These are phyloP conservation scores for Penicillium soppii DNA, from an alignment of 495 filamentous ascomycete species.

Conservation along the genomic window DNA sequence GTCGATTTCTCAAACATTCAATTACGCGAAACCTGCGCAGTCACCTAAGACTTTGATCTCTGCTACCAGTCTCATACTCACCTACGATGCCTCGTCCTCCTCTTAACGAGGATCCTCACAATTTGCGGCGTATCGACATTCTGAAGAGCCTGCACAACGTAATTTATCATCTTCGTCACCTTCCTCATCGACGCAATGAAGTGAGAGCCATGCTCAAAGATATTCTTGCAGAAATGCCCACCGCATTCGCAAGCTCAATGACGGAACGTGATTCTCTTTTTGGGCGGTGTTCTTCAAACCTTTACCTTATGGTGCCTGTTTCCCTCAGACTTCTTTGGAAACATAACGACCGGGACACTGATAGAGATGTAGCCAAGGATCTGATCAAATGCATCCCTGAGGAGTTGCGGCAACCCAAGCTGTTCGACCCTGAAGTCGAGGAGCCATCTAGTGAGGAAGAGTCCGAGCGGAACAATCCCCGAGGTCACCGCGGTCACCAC, in stretches of 20 bases:
- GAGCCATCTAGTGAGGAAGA: too few species aligned
- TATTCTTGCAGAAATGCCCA: neutral
- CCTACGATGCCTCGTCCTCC: neutral
- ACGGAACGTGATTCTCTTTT: neutral
- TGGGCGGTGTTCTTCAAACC: neutral
- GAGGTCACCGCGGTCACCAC: too few species aligned
- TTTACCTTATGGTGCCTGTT: neutral
- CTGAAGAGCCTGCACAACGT: neutral
- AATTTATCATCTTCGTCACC: slow-evolving; percentile 1
- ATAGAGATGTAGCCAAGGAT: neutral
- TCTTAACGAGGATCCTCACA: neutral
- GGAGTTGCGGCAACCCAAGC: neutral
- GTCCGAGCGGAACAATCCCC: too few species aligned
- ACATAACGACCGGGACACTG: neutral
- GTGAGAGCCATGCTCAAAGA: neutral
- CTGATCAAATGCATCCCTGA: slow-evolving; percentile 1
- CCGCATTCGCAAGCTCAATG: neutral
- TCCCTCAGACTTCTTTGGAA: neutral
- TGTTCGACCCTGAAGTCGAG: neutral
- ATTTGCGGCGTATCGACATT: neutral
- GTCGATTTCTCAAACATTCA: too few species aligned
- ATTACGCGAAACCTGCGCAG: too few species aligned
- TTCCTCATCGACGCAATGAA: neutral
- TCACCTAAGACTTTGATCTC: too few species aligned
- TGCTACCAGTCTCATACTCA: neutral